Evolutionary conservation across 192 early-diverging fungal genomes (phyloP).

Genomic region (Umbelopsis ramanniana): DNA sequence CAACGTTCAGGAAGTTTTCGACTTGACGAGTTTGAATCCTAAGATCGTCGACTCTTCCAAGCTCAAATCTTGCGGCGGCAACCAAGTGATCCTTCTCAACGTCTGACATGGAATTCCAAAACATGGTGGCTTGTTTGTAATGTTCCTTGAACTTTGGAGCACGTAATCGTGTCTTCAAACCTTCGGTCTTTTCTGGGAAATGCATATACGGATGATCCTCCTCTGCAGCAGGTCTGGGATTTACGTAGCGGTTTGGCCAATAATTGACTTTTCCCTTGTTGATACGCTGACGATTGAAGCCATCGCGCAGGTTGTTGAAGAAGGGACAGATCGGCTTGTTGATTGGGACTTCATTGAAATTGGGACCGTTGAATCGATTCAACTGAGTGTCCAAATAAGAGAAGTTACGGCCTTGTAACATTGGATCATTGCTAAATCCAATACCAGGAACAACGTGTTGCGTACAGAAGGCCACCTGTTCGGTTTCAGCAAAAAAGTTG

Average conservation of each 20-base stretch:
- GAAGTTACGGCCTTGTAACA: constrained; percentile 49
- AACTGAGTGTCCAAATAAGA: constrained; percentile 47
- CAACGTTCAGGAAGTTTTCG: constrained; percentile 31
- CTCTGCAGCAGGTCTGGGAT: constrained; percentile 8
- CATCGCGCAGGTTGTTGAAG: constrained; percentile 45
- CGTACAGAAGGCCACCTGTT: constrained; percentile 46
- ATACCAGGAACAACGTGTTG: constrained; percentile 44
- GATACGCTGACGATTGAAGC: constrained; percentile 18
- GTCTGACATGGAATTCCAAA: constrained; percentile 40
- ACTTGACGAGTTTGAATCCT: constrained; percentile 26
- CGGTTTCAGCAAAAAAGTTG: constrained; percentile 46
- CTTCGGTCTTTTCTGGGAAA: constrained; percentile 28
- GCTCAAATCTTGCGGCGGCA: constrained; percentile 39
- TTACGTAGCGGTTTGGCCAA: constrained; percentile 20
- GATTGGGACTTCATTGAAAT: constrained; percentile 49
- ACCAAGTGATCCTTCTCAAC: constrained; percentile 43
- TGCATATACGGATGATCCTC: constrained; percentile 33
- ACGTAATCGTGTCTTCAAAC: constrained; percentile 22
- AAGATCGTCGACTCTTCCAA: constrained; percentile 38
- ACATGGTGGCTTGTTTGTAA: constrained; percentile 40
- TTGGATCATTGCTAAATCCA: constrained; percentile 35
- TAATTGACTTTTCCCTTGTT: constrained; percentile 22
- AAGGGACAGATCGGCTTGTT: constrained; percentile 41
- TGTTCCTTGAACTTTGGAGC: constrained; percentile 26
- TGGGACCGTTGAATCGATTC: constrained; percentile 38